phyloP scores from a whole-genome alignment of 208 protist species.

The Trypanosoma boissoni region DNA sequence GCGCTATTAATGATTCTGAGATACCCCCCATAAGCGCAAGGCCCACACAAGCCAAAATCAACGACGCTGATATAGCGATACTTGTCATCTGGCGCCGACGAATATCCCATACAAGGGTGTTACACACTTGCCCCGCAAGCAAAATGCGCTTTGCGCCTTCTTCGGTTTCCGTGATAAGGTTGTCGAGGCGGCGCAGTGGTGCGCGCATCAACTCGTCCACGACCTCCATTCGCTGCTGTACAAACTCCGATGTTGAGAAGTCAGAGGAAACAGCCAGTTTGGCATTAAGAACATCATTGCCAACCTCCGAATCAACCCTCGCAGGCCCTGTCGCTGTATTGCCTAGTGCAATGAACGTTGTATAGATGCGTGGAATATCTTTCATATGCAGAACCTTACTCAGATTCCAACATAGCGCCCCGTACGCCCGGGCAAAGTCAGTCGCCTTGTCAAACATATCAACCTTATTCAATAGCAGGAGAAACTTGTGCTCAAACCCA shows the following conservation, averaged over 20 bases:
- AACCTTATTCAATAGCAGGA: constrained; percentile 89
- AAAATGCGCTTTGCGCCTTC: constrained; percentile 54
- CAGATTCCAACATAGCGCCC: constrained; percentile 91
- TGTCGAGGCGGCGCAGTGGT: constrained; percentile 69
- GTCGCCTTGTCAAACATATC: constrained; percentile 79
- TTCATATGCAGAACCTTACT: constrained; percentile 88
- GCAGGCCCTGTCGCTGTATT: constrained; percentile 14
- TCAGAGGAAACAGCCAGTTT: not conserved
- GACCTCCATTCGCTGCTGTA: constrained; percentile 54
- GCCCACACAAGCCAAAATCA: constrained; percentile 12
- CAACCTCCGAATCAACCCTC: not conserved
- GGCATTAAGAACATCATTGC: not conserved
- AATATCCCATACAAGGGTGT: constrained; percentile 42
- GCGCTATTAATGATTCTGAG: constrained; percentile 15
- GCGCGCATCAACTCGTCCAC: constrained; percentile 53
- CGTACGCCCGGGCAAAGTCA: constrained; percentile 90
- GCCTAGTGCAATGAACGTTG: constrained; percentile 53
- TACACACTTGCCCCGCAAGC: constrained; percentile 45
- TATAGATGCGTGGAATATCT: constrained; percentile 91
- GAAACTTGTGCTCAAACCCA: constrained; percentile 87
- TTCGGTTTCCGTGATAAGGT: constrained; percentile 71
- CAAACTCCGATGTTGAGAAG: constrained; percentile 42
- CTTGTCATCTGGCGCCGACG: constrained; percentile 25
- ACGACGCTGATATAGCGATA: constrained; percentile 14
- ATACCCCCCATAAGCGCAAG: constrained; percentile 28